These are phyloP conservation scores for Diplodia seriata DNA, from an alignment of 2,329 filamentous ascomycete genomes.

Conservation along the genomic window DNA sequence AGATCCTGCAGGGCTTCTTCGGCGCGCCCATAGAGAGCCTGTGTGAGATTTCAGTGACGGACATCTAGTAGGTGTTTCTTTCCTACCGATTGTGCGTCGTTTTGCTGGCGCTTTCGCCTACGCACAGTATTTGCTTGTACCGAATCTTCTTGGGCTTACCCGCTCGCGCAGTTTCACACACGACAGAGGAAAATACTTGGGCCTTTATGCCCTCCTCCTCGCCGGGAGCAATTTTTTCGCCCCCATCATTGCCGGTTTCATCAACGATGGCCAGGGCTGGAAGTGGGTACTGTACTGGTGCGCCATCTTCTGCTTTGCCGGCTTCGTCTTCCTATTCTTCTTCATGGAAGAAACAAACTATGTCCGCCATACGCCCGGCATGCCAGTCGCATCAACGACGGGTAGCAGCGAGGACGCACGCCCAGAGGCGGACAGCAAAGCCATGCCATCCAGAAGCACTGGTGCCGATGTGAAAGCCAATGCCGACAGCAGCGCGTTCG, in stretches of 20 bases:
- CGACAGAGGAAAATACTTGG: slow-evolving; percentile 44
- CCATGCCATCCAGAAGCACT: slow-evolving; percentile 33
- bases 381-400: slow-evolving; percentile 32
- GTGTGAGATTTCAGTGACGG: slow-evolving; percentile 55
- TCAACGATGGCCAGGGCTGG: slow-evolving; percentile 47
- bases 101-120: no score
- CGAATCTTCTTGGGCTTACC: neutral
- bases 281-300: slow-evolving; percentile 56
- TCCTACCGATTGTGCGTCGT: neutral
- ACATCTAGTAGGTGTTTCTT: slow-evolving; percentile 42
- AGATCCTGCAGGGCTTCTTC: slow-evolving; percentile 57
- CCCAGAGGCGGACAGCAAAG: neutral
- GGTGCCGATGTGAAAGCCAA: neutral
- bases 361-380: slow-evolving; percentile 45
- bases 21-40: slow-evolving; percentile 59
- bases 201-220: slow-evolving; percentile 44
- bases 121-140: neutral
- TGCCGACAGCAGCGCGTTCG: slow-evolving; percentile 17
- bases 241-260: slow-evolving; percentile 47
- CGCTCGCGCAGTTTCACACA: slow-evolving; percentile 40
- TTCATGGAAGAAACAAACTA: slow-evolving; percentile 68
- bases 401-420: slow-evolving; percentile 17
- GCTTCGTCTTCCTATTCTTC: slow-evolving; percentile 62
- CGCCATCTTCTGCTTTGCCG: slow-evolving; percentile 60
- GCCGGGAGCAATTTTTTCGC: slow-evolving; percentile 48